phyloP scores from a whole-genome alignment of 495 filamentous ascomycete species.

The Neurospora sp. region DNA sequence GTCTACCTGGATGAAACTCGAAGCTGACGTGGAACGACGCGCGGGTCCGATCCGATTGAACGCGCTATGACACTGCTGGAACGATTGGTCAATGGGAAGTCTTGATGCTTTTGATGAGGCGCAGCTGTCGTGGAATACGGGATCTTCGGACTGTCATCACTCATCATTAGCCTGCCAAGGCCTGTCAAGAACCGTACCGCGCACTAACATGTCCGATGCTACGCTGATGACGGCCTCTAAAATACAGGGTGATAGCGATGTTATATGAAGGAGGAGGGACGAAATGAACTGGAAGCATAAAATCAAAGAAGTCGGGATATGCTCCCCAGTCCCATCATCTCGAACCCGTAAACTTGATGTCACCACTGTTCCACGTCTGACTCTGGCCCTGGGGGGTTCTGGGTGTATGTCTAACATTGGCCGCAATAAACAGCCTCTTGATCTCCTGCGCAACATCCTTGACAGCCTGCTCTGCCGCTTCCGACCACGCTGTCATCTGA shows the following conservation, averaged over 20 bases:
- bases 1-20: neutral
- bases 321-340: neutral
- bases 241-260: neutral
- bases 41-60: neutral
- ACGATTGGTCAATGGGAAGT: neutral
- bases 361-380: neutral
- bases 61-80: neutral
- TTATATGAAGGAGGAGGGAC: neutral
- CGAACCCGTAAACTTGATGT: neutral
- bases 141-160: neutral
- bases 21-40: neutral
- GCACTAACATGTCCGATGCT: neutral
- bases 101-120: neutral
- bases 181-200: neutral
- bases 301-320: neutral
- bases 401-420: neutral
- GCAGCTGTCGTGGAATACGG: neutral
- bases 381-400: neutral
- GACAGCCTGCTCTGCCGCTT: slow-evolving; percentile 16
- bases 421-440: neutral
- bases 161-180: neutral
- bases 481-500: slow-evolving; percentile 29
- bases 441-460: neutral
- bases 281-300: neutral
- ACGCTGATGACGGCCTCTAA: neutral